These are phyloP conservation scores for Hericium coralloides DNA, from an alignment of 768 basidiomycete genomes.

Conservation along the genomic window DNA sequence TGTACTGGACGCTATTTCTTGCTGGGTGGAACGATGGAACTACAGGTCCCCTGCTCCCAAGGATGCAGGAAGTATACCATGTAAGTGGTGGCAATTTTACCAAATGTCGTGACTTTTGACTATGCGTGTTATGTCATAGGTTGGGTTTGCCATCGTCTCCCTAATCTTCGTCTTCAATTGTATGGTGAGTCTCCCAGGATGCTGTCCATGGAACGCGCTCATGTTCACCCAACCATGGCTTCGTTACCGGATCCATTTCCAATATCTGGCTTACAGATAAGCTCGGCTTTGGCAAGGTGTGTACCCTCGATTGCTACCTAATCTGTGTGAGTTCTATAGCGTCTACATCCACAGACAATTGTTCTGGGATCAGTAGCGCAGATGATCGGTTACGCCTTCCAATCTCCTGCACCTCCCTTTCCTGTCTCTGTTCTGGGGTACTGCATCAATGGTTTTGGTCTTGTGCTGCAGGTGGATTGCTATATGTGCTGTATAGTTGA, in stretches of 20 bases:
- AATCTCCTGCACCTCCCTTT: slow-evolving; percentile 52
- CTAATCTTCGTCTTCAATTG: slow-evolving; percentile 49
- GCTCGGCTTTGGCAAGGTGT: slow-evolving; percentile 40
- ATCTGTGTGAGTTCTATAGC: not conserved
- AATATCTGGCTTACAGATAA: slow-evolving; percentile 40
- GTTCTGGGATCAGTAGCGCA: slow-evolving; percentile 40
- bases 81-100: slow-evolving; percentile 18
- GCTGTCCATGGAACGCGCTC: not conserved
- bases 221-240: slow-evolving; percentile 30
- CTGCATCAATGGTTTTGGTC: slow-evolving; percentile 40
- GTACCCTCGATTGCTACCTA: not conserved
- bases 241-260: slow-evolving; percentile 34
- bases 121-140: slow-evolving; percentile 19
- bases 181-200: slow-evolving; percentile 22
- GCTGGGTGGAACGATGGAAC: slow-evolving; percentile 28
- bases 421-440: slow-evolving; percentile 48
- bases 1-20: not conserved
- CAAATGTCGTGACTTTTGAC: not conserved
- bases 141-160: slow-evolving; percentile 46
- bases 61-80: slow-evolving; percentile 52
- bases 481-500: not conserved
- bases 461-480: slow-evolving; percentile 33
- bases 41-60: slow-evolving; percentile 65
- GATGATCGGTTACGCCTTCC: slow-evolving; percentile 43
- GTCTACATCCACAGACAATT: slow-evolving; percentile 26